Evolutionary conservation across 169 alveolate species (phyloP).

Genomic region (Babesia ovata): DNA sequence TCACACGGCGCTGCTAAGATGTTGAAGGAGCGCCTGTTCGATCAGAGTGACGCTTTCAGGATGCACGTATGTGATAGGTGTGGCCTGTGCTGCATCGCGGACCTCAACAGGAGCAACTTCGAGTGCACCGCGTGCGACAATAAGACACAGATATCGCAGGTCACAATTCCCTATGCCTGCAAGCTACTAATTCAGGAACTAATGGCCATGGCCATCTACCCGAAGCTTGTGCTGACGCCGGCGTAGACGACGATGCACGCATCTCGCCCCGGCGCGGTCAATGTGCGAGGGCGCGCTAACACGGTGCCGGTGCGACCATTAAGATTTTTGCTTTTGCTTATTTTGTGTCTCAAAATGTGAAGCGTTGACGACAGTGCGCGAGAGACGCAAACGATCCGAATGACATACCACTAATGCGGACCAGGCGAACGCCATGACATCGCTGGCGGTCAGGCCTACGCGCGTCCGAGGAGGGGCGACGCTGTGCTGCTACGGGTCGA

Average conservation of each 20-base stretch:
- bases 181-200: conserved; percentile 96
- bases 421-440: conserved; percentile 21
- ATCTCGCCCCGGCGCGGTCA: conserved; percentile 5
- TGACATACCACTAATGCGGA: background rate
- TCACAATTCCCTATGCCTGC: conserved; percentile 98
- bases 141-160: conserved; percentile 90
- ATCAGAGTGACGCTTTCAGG: conserved; percentile 97
- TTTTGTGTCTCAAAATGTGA: background rate
- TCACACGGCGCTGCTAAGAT: conserved; percentile 99
- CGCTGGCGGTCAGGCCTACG: background rate
- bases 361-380: background rate
- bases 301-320: conserved; percentile 3
- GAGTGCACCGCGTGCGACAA: conserved; percentile 91
- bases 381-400: background rate
- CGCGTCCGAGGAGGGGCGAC: conserved; percentile 16
- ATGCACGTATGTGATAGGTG: conserved; percentile 98
- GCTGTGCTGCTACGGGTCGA: conserved; percentile 1
- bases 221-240: conserved; percentile 84
- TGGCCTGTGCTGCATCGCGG: conserved; percentile 95
- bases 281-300: conserved; percentile 46
- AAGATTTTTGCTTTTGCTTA: background rate
- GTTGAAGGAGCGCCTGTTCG: conserved; percentile 98
- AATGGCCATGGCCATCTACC: conserved; percentile 98
- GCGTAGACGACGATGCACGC: conserved; percentile 49
- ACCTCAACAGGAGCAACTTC: conserved; percentile 87